A percentile compares a stretch with the other conserved stretches of the same genome.
phyloP scores from a whole-genome alignment of 768 basidiomycete genomes.

The Saitozyma sp. region DNA sequence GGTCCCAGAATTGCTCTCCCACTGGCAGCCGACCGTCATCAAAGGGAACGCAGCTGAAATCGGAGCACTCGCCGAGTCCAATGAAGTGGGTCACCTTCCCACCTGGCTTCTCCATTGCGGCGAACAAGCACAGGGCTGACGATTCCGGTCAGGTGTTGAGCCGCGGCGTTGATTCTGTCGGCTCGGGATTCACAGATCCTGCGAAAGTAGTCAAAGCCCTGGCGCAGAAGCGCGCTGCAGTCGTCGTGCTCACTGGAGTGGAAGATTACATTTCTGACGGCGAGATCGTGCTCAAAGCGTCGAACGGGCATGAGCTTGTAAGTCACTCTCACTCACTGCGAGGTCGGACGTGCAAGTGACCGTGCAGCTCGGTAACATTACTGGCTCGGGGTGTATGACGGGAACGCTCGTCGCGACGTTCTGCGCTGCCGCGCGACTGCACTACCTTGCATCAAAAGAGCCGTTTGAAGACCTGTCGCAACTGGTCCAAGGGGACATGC shows the following conservation, averaged over 20 bases:
- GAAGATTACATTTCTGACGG: conserved; percentile 86
- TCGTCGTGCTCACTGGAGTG: conserved; percentile 76
- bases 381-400: conserved; percentile 82
- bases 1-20: conserved; percentile 64
- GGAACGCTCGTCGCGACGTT: conserved; percentile 70
- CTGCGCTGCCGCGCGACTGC: conserved; percentile 67
- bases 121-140: neutral
- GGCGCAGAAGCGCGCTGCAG: conserved; percentile 73
- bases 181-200: conserved; percentile 74
- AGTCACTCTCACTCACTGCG: conserved; percentile 7
- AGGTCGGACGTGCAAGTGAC: neutral
- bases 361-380: conserved; percentile 69
- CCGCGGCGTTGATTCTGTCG: conserved; percentile 83
- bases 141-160: conserved; percentile 61
- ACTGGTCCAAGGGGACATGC: conserved; percentile 74
- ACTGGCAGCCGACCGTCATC: conserved; percentile 85
- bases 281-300: conserved; percentile 62
- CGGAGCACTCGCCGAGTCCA: conserved; percentile 70
- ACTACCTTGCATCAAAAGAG: conserved; percentile 46
- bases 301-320: conserved; percentile 66
- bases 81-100: conserved; percentile 60
- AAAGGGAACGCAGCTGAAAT: conserved; percentile 90
- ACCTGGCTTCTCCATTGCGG: neutral
- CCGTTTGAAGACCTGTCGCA: conserved; percentile 43
- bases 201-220: conserved; percentile 66